phyloP scores from a whole-genome alignment of 164 flowering plant species.

The Nelumbo lutea region DNA sequence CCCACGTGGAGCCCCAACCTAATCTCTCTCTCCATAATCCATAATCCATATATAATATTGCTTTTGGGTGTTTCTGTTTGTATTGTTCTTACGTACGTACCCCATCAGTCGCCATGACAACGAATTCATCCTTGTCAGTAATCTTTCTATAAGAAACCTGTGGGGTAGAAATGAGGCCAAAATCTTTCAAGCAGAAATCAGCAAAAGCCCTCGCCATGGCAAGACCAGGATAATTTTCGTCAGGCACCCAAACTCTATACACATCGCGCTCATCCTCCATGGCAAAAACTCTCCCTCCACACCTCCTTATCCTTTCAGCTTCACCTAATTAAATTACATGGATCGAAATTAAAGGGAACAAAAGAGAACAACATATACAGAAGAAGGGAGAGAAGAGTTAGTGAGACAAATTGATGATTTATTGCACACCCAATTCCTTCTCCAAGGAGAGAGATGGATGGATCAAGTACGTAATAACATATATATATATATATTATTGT shows the following conservation, averaged over 20 bases:
- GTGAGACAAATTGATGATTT: too few species aligned
- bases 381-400: too few species aligned
- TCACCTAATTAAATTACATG: constrained; percentile 36
- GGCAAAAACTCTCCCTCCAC: constrained; percentile 69
- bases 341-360: not conserved
- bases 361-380: not conserved
- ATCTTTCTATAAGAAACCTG: constrained; percentile 53
- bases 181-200: constrained; percentile 82
- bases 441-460: not conserved
- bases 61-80: not conserved
- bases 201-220: constrained; percentile 95
- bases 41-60: not conserved
- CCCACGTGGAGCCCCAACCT: too few species aligned
- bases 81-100: constrained; percentile 55
- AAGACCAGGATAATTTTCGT: constrained; percentile 68
- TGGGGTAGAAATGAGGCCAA: constrained; percentile 68
- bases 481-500: not conserved
- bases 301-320: constrained; percentile 53
- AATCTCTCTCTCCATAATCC: too few species aligned
- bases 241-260: constrained; percentile 77
- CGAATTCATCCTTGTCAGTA: constrained; percentile 58
- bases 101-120: constrained; percentile 95
- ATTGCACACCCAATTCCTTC: not conserved
- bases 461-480: not conserved
- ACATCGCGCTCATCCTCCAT: constrained; percentile 60